Conservation (phyloP, 495 filamentous ascomycete species). For the Podospora appendiculata region DNA sequence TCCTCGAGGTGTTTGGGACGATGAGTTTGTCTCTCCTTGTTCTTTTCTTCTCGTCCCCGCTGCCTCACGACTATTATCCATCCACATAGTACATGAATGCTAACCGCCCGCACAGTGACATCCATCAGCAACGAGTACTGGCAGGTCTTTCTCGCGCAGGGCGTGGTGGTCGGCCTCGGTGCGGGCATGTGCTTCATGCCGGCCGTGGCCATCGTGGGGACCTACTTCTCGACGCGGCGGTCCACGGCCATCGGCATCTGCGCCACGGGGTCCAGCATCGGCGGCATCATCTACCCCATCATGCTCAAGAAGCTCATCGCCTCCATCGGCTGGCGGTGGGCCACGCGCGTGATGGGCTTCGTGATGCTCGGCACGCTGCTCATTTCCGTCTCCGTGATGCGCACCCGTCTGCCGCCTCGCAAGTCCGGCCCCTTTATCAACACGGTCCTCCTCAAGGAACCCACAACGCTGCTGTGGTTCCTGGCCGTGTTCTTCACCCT, state of each 20-base stretch:
- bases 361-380: conserved; percentile 43
- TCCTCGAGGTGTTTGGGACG: conserved; percentile 45
- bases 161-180: conserved; percentile 47
- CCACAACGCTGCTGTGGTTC: conserved; percentile 36
- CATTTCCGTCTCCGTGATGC: conserved; percentile 47
- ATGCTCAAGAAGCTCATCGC: conserved; percentile 50
- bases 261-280: conserved; percentile 56
- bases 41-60: too few species aligned
- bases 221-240: conserved; percentile 59
- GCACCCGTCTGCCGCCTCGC: conserved; percentile 28
- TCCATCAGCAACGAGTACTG: conserved; percentile 52
- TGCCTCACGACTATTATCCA: too few species aligned
- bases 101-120: too few species aligned
- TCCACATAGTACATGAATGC: too few species aligned
- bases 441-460: conserved; percentile 24
- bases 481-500: conserved; percentile 53
- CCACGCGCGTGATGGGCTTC: conserved; percentile 56
- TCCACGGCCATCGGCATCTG: conserved; percentile 63
- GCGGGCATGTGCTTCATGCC: conserved; percentile 57
- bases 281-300: conserved; percentile 59
- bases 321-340: conserved; percentile 55
- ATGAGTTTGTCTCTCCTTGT: conserved; percentile 28
- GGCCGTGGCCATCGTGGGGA: conserved; percentile 50
- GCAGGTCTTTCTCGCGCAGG: conserved; percentile 56
- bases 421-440: conserved; percentile 24